Conservation (phyloP, 805 yeast genomes). For the Teunomyces barrocoloradensis region DNA sequence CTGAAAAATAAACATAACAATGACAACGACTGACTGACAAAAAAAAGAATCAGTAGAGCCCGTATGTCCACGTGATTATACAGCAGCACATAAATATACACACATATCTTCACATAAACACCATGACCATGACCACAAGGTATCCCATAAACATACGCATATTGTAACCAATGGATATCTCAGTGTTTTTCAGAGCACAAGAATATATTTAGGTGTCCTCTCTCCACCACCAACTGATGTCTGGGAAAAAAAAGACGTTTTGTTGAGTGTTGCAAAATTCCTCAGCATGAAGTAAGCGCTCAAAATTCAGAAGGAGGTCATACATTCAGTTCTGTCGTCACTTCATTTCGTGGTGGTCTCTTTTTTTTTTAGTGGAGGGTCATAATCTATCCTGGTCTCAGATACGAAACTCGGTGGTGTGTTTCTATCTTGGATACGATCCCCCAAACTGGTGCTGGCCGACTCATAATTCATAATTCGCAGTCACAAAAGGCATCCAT, state of each 20-base stretch:
- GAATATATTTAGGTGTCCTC: too few relatives aligned
- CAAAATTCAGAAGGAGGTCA: constrained; percentile 3
- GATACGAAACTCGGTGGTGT: background rate
- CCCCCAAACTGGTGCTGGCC: background rate
- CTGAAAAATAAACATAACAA: background rate
- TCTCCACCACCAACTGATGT: background rate
- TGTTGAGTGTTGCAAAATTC: background rate
- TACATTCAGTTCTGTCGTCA: background rate
- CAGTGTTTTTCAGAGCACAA: too few relatives aligned
- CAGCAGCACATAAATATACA: too few relatives aligned
- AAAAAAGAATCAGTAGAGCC: too few relatives aligned
- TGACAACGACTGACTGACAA: too few relatives aligned
- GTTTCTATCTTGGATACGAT: background rate
- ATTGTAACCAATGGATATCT: too few relatives aligned
- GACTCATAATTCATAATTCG: background rate
- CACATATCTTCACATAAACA: too few relatives aligned
- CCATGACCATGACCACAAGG: too few relatives aligned
- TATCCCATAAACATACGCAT: too few relatives aligned
- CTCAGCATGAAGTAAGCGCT: background rate
- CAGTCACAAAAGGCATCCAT: background rate
- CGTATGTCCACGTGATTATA: too few relatives aligned
- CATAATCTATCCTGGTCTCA: too few relatives aligned
- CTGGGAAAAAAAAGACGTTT: background rate
- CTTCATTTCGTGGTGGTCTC: background rate
- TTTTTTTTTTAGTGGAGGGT: background rate